Base-by-base conservation (phyloP, 345 rosid genomes). In the Arabis alpina region DNA sequence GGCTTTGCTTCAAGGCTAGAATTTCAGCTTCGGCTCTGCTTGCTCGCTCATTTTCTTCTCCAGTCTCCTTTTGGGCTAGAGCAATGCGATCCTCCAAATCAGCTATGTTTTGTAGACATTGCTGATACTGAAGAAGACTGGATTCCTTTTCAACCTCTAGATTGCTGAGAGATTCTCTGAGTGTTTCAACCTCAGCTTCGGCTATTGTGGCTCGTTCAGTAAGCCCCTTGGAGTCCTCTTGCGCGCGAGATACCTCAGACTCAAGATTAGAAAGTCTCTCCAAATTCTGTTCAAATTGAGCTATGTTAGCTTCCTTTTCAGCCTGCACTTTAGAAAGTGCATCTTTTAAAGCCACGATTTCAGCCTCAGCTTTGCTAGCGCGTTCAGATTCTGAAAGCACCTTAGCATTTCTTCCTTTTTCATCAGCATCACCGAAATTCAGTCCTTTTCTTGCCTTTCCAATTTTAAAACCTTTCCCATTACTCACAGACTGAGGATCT, bases 281-380 rank as follows among this genome's bases (percentile, higher is more conserved):
- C 79, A 88, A 80, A 73, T 88, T 84, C 72, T 81, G 85, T 40
- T 80, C 90, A 80, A 88, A 91, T 80, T 89, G 85, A 68, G 79
- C 78, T 64, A 84, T 44, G 80, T 61, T 89, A 72, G 89, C 92
- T 76, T 91, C 93, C 77, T 91, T 94, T 75, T 94, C 98, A 73
- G 86, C 89, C 80, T 94, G 95, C 66, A 94, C 79, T 82, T 82
- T 88, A 50, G 91, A 77, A 67, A 95, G 92, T 52, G 86, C 87
- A 51, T 88, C 88, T 83, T 85, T 90, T 55, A 95, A 83, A 54
- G 75, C 81, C 43, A 77, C 68, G 42, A 95, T 88, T 73, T 92
- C 99, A 71, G 76, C 76, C 81, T 92, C 99, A 23, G 90, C 86
- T 79, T 80, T 86, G 71, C 79, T 73, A 44, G 82, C 71, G 24